Conservation (phyloP, 2,329 filamentous ascomycete species). For the Pyrenochaeta sp. region DNA sequence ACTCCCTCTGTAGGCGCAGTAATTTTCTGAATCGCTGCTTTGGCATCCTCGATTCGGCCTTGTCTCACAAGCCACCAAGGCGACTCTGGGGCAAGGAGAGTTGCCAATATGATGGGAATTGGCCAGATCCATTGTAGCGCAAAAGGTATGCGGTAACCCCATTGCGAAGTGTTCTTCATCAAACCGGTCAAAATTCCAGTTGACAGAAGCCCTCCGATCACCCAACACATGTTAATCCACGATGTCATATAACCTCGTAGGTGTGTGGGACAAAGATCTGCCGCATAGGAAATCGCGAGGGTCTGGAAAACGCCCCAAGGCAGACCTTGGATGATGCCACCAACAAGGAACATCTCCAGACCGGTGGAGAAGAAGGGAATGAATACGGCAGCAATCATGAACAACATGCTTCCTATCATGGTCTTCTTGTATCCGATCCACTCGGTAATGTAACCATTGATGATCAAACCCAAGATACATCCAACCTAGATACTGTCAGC, state of each 20-base stretch:
- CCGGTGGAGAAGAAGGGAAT: slow-evolving; percentile 35
- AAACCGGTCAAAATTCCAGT: slow-evolving; percentile 73
- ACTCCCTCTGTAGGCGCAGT: slow-evolving; percentile 56
- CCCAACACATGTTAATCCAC: slow-evolving; percentile 77
- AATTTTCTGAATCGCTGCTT: slow-evolving; percentile 67
- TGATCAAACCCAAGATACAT: slow-evolving; percentile 51
- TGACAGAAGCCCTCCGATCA: slow-evolving; percentile 70
- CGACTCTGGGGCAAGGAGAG: slow-evolving; percentile 72
- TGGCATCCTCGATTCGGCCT: slow-evolving; percentile 68
- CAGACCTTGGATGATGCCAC: slow-evolving; percentile 58
- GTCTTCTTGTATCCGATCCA: slow-evolving; percentile 47
- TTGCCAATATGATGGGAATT: slow-evolving; percentile 68
- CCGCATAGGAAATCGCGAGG: slow-evolving; percentile 31
- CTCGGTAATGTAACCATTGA: slow-evolving; percentile 54
- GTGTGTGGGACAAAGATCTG: slow-evolving; percentile 70
- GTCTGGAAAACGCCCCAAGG: slow-evolving; percentile 54
- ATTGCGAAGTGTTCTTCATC: slow-evolving; percentile 67
- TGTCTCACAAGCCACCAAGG: slow-evolving; percentile 54
- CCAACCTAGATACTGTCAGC: slow-evolving; percentile 41
- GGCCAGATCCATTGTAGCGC: slow-evolving; percentile 79
- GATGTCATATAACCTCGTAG: slow-evolving; percentile 64
- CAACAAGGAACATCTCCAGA: slow-evolving; percentile 66
- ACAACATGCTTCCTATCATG: slow-evolving; percentile 32
- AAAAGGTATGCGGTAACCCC: slow-evolving; percentile 69
- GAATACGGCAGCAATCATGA: slow-evolving; percentile 32